Evolutionary conservation across 2,329 filamentous ascomycete genomes (phyloP), one percentile per base, ranked within the genome.

Genomic region (Tolypocladium inflatum): DNA sequence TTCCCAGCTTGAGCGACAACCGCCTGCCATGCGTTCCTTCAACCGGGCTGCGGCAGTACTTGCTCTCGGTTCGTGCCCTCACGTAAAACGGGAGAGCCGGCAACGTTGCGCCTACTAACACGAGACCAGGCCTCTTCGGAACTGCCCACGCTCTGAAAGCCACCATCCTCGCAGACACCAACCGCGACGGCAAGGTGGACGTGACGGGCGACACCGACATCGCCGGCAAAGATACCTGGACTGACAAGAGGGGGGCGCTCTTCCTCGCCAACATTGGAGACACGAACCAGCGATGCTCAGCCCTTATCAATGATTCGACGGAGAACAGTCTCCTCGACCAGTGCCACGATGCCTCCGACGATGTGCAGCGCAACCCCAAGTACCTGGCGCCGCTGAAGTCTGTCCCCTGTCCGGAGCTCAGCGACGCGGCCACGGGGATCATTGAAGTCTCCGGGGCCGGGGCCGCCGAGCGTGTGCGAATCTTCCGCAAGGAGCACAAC

Each of bases 181-280:
- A 74, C 55, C 67, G 71, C 13, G 71, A 73, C 54, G 71, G 71
- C 8, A 56, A 55, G 17, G 64, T 73, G 38, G 69, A 73, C 59
- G 54, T 63, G 23, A 54, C 48, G 6, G 62, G 62, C 17, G 51
- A 53, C 21, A 60, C 63, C 4, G 68, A 72, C 54, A 37, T 62
- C 1, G 13, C n/a, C 0, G 58, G 59, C 37, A 73, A 71, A 57
- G 54, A 55, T 2, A 56, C 23, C 10, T 69, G 67, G 67, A 66
- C 66, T 1, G 42, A 60, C 2, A n/a, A 55, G 0, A 51, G 54
- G 5, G 71, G 71, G 8, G 71, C 71, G n/a, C 63, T 74, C 30
- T 71, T 74, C 55, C 64, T 74, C 1, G 64, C 72, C n/a, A 72
- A 72, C 57, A 70, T 74, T 21, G 70, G 65, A 11, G 71, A 74